Conservation (phyloP, 805 yeast genomes). For the Candida endomychidarum region DNA sequence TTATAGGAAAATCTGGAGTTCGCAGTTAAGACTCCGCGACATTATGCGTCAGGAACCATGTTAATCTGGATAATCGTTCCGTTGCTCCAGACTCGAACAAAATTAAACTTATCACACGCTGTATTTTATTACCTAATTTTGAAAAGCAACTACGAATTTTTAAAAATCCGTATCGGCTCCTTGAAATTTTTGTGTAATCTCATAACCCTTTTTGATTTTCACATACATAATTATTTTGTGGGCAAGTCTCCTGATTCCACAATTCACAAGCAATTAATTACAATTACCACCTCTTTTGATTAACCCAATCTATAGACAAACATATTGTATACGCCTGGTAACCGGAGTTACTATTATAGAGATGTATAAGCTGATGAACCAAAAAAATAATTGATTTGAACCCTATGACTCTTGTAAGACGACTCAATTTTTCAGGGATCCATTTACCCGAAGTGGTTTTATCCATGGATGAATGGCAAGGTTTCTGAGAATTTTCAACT, state of each 20-base stretch:
- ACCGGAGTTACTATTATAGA: too few species aligned
- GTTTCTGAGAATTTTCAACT: conserved; percentile 1
- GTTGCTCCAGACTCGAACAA: conserved; percentile 7
- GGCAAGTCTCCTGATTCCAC: background rate
- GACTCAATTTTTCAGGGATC: too few species aligned
- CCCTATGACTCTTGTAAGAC: background rate
- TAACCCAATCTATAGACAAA: too few species aligned
- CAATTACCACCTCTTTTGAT: too few species aligned
- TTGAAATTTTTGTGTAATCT: background rate
- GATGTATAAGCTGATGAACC: too few species aligned
- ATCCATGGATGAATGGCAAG: conserved; percentile 9
- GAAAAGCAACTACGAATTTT: conserved; percentile 4
- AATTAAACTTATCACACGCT: conserved; percentile 5
- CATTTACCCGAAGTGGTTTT: conserved; percentile 1
- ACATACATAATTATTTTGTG: conserved; percentile 1
- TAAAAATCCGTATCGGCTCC: conserved; percentile 7
- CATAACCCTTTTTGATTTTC: background rate
- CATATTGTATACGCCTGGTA: too few species aligned
- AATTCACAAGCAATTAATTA: background rate
- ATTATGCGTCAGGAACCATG: conserved; percentile 4
- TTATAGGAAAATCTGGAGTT: background rate
- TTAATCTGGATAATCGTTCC: background rate
- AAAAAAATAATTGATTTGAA: background rate
- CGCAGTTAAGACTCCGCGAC: conserved; percentile 5
- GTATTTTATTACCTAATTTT: too few species aligned